A percentile compares a stretch with the other conserved stretches of the same genome.
Evolutionary conservation across 2,329 filamentous ascomycete species (phyloP).

Genomic region (Talaromyces islandicus): DNA sequence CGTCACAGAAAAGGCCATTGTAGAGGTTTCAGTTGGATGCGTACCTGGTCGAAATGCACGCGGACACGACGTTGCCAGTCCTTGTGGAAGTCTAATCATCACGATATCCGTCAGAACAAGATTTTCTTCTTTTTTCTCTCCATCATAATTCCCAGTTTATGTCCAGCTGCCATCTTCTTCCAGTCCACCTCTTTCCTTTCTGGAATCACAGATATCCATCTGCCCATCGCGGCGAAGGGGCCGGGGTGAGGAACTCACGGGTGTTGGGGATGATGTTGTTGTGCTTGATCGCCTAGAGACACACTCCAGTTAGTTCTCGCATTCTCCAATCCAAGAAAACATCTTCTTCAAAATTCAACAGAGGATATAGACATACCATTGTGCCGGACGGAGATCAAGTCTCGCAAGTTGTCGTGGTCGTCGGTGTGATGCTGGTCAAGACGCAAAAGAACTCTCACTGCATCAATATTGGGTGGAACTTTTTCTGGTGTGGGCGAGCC

Average conservation of each 20-base stretch:
- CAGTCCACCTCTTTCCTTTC: neutral
- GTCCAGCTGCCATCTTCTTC: neutral
- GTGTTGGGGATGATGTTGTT: conserved; percentile 98
- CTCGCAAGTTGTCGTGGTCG: conserved; percentile 36
- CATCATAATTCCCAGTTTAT: conserved; percentile 11
- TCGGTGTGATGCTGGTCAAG: conserved; percentile 40
- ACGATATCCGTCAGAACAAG: conserved; percentile 18
- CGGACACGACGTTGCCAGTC: conserved; percentile 99
- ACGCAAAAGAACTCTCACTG: conserved; percentile 28
- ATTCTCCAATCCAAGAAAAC: neutral
- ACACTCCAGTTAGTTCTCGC: neutral
- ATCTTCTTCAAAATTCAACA: neutral
- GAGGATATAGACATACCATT: conserved; percentile 37
- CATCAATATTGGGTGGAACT: conserved; percentile 30
- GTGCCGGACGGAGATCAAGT: conserved; percentile 51
- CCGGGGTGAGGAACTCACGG: conserved; percentile 54
- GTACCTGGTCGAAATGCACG: conserved; percentile 99
- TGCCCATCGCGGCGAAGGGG: neutral
- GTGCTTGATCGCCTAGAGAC: conserved; percentile 91
- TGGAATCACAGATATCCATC: neutral
- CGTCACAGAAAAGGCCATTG: neutral
- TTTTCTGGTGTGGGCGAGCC: conserved; percentile 35
- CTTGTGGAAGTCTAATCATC: conserved; percentile 84
- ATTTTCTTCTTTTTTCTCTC: conserved; percentile 14
- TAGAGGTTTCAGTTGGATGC: conserved; percentile 25